Evolutionary conservation across 371 early-diverging fungal genomes (phyloP), one percentile per base, ranked within the genome.

Genomic region (Mortierella sp.): DNA sequence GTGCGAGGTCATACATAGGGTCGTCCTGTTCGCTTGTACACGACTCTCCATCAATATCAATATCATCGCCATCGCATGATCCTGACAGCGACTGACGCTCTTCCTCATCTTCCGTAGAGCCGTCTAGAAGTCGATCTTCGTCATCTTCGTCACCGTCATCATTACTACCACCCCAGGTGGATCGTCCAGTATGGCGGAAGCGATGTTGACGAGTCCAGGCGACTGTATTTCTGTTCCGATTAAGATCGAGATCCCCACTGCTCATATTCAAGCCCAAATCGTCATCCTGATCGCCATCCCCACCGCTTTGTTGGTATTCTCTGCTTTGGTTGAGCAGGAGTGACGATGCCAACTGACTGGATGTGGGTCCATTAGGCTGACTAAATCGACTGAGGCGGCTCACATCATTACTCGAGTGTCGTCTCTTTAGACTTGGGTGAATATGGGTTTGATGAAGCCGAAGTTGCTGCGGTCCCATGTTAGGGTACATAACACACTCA

Each of bases 351-450:
- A 74, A 47, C 13, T 79, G 80, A 45, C 74, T 79, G 7, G 70
- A n/a, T 8, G 58, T 50, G 1, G 70, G 24, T 36, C 70, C 64
- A 22, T 68, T 64, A 0, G 63, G 15, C 24, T 79, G 80, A 57
- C 50, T 68, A 36, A 68, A 55, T n/a, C 80, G 80, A 41, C 74
- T 61, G 5, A 79, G 53, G 5, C 81, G 75, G 41, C 72, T 69
- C 63, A 80, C 76, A 36, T 80, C 81, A 28, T 80, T 80, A 36
- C 75, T 80, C 7, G 81, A 80, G 41, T 80, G 75, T 19, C 81
- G 68, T 24, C 81, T 62, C 48, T 80, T 80, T 47, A 80, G 21
- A 33, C 72, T 75, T 0, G 82, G 82, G 45, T 74, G 75, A 59
- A 73, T 62, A 28, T 74, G 77, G 3, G 69, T 61, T 50, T 76